These are phyloP conservation scores for Myochromella boudieri DNA, from an alignment of 768 basidiomycete genomes.

Conservation along the genomic window DNA sequence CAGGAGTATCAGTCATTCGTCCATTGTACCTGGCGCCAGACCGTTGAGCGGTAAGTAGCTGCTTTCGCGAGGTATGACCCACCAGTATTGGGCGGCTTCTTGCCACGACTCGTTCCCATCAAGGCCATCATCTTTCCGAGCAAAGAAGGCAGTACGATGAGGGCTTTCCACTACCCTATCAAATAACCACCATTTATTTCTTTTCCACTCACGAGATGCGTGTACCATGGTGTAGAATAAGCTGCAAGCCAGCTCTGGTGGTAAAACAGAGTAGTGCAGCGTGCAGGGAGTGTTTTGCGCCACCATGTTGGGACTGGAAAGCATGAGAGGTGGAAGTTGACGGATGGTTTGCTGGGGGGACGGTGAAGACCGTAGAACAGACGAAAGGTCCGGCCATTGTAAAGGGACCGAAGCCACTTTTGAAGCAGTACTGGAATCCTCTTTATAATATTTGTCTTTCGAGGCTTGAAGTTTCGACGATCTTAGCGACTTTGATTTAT, in stretches of 20 bases:
- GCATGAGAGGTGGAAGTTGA: constrained; percentile 58
- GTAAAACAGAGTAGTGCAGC: constrained; percentile 65
- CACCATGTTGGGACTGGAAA: constrained; percentile 63
- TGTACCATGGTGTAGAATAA: constrained; percentile 75
- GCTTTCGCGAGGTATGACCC: constrained; percentile 12
- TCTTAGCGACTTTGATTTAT: constrained; percentile 14
- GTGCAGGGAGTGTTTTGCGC: constrained; percentile 75
- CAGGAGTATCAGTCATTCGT: constrained; percentile 53
- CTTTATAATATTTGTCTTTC: not conserved
- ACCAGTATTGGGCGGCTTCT: constrained; percentile 79
- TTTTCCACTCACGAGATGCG: constrained; percentile 59
- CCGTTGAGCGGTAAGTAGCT: constrained; percentile 4
- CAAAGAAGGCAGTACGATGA: constrained; percentile 79
- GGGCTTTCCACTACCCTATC: constrained; percentile 82
- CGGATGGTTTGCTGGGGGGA: constrained; percentile 36
- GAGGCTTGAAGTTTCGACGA: not conserved
- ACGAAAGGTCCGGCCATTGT: constrained; percentile 48
- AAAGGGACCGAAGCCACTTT: constrained; percentile 5
- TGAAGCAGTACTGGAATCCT: not conserved
- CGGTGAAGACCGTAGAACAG: constrained; percentile 49
- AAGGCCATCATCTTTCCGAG: constrained; percentile 46
- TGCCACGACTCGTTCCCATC: constrained; percentile 56
- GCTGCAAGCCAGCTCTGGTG: constrained; percentile 71
- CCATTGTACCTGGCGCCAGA: constrained; percentile 90
- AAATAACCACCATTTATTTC: constrained; percentile 85